A percentile compares a stretch with the other conserved stretches of the same genome.
Evolutionary conservation across 345 rosid species (phyloP).

Genomic region (Eucalyptus melliodora): DNA sequence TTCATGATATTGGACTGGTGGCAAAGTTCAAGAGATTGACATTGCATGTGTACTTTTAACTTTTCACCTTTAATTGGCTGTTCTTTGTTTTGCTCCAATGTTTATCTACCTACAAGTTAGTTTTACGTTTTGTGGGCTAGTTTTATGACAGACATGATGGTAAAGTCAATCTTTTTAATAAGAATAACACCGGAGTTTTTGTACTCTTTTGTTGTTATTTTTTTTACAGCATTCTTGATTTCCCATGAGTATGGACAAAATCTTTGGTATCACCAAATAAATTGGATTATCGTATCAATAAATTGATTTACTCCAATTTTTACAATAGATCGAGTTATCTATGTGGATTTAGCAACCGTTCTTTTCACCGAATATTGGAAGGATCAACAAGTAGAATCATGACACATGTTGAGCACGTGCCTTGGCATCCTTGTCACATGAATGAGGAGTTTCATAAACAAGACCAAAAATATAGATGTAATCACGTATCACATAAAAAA

Average conservation of each 20-base stretch:
- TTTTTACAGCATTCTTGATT: neutral
- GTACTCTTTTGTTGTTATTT: neutral
- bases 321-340: too few species aligned
- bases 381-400: neutral
- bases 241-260: accelerated
- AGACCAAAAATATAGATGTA: neutral
- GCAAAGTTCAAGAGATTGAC: neutral
- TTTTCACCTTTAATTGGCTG: neutral
- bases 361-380: too few species aligned
- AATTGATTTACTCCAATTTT: too few species aligned
- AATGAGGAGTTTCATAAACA: neutral
- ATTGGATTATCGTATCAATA: accelerated
- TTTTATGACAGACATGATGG: neutral
- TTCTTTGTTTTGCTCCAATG: neutral
- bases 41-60: neutral
- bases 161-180: neutral
- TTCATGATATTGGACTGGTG: neutral
- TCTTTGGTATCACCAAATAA: neutral
- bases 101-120: neutral
- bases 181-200: neutral
- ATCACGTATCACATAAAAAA: accelerated
- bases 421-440: neutral
- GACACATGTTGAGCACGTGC: neutral
- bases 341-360: too few species aligned
- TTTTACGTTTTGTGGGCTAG: neutral